Evolutionary conservation across 108 stramenopile species (phyloP).

Genomic region (Fragilaria radians): DNA sequence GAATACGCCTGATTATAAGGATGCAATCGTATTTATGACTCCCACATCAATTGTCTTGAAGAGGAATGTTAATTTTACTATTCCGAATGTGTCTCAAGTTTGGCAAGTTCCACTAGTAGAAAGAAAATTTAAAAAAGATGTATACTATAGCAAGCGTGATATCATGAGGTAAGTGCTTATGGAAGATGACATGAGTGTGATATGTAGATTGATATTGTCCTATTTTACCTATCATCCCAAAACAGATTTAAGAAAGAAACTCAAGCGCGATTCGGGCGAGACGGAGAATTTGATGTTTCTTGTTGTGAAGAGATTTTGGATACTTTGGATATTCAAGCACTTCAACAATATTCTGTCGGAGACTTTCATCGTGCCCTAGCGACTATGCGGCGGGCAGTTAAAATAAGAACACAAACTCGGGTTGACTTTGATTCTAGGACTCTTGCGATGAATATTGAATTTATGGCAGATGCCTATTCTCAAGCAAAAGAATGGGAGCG

Average conservation of each 20-base stretch:
- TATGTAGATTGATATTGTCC: too few relatives aligned
- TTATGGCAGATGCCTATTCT: background rate
- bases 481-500: background rate
- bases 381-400: background rate
- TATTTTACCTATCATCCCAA: background rate
- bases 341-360: background rate
- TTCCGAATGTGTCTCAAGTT: background rate
- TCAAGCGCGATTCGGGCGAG: background rate
- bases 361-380: background rate
- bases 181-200: too few relatives aligned
- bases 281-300: background rate
- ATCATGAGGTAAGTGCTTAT: constrained; percentile 1
- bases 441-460: background rate
- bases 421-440: background rate
- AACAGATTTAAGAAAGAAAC: background rate
- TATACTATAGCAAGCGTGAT: constrained; percentile 1
- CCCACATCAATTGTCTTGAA: too few relatives aligned
- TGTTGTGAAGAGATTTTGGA: background rate
- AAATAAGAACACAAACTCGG: background rate
- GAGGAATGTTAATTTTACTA: too few relatives aligned
- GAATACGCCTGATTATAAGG: too few relatives aligned
- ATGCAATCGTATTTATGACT: too few relatives aligned
- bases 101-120: background rate
- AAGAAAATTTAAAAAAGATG: background rate
- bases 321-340: background rate